A percentile compares a stretch with the other conserved stretches of the same genome.
These are phyloP conservation scores for Corynascus novoguineensis DNA, from an alignment of 495 filamentous ascomycete genomes.

Conservation along the genomic window DNA sequence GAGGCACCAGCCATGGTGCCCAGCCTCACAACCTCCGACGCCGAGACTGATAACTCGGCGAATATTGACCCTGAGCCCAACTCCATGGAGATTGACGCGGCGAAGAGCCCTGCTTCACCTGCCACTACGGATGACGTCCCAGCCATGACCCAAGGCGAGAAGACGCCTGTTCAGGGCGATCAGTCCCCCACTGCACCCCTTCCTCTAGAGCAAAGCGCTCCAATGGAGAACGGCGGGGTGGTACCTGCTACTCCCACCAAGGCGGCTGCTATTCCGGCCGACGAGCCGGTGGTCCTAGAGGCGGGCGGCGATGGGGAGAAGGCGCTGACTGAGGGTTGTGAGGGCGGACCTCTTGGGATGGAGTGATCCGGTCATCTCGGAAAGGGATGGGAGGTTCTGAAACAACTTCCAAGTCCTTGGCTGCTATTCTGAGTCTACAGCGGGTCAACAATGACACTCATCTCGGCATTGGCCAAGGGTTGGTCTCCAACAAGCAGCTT, in stretches of 20 bases:
- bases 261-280: background rate
- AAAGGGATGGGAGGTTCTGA: no score
- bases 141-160: slow-evolving; percentile 19
- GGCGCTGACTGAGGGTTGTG: slow-evolving; percentile 13
- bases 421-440: no score
- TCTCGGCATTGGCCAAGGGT: no score
- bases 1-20: slow-evolving; percentile 11
- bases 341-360: background rate
- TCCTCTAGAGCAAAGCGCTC: slow-evolving; percentile 4
- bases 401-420: no score
- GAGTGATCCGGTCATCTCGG: background rate
- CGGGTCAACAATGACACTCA: no score
- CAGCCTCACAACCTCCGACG: slow-evolving; percentile 17
- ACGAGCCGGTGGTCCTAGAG: slow-evolving; percentile 17
- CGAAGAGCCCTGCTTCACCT: slow-evolving; percentile 23
- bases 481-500: no score
- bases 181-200: slow-evolving; percentile 11
- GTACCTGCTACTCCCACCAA: slow-evolving; percentile 21
- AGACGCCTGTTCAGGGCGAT: slow-evolving; percentile 12
- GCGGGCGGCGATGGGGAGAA: slow-evolving; percentile 22
- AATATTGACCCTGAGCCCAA: background rate
- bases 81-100: slow-evolving; percentile 6
- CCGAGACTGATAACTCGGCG: slow-evolving; percentile 4
- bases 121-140: slow-evolving; percentile 26
- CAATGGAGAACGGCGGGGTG: background rate